Evolutionary conservation across 164 flowering plant genomes (phyloP), one percentile per base, ranked within the genome.

Genomic region (Chloranthus sessilifolius): DNA sequence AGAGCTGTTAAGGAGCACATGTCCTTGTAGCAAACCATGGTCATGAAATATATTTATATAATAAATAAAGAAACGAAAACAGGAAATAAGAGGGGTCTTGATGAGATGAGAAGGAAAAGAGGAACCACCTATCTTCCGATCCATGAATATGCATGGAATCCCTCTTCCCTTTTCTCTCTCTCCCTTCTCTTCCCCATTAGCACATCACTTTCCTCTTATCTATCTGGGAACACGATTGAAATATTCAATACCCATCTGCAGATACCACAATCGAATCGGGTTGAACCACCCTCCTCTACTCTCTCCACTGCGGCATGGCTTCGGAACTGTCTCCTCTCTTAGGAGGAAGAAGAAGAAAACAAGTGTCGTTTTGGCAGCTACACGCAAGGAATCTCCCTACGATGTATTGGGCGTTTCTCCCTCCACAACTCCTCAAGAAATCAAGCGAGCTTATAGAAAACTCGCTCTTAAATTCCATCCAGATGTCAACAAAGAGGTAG

Each of bases 391-490:
- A 50, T 79, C 94, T 40, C 96, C 98, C 0, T 92, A 86, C 48
- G 75, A 88, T 44, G 95, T 88, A 1, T 62, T 92, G 59, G 99
- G 97, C 4, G 85, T 92, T 39, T 74, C 94, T 6, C 78, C 88
- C 1, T 72, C 95, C 41, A 83, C 97, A 16, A 63, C 78, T 42
- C 62, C 79, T 21, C 55, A 57, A 50, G 86, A 88, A 53, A 86
- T 92, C 63, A 92, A 88, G 60, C 76, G 84, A 75, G 95, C 95
- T 55, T 92, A 92, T 57, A 62, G 99, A 43, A 92, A 81, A 62
- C 81, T 92, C 44, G 99, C 99, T 62, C 73, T 92, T 17, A 92
- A 84, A 63, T 84, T 70, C 63, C 99, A 92, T 55, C 99, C 97
- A 5, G 99, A 92, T 72, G 97, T 88, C 42, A 92, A 92, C 55